Percentiles rank a stretch among this genome's conserved stretches.
phyloP scores from a whole-genome alignment of 2,329 filamentous ascomycete species.

The Xylaria sp. region DNA sequence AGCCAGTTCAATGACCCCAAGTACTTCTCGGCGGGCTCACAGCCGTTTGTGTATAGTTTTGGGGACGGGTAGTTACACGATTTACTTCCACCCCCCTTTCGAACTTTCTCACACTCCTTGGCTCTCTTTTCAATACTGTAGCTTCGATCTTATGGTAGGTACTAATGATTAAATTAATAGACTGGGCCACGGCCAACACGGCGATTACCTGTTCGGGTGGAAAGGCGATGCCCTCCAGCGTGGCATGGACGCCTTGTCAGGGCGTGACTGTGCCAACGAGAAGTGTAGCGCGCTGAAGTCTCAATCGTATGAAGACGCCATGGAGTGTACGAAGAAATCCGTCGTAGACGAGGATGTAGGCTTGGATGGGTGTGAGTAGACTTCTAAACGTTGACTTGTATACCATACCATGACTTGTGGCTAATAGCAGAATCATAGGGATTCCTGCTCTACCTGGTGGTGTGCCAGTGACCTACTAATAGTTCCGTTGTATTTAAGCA shows the following conservation, averaged over 20 bases:
- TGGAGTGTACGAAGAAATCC: conserved; percentile 25
- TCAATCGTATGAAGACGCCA: conserved; percentile 30
- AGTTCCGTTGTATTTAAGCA: conserved; percentile 2
- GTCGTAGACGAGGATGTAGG: conserved; percentile 28
- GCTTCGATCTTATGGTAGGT: not conserved
- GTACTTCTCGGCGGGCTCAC: conserved; percentile 37
- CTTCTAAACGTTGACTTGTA: not conserved
- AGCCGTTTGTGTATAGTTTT: conserved; percentile 53
- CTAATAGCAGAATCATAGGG: conserved; percentile 15
- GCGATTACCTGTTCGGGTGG: conserved; percentile 21
- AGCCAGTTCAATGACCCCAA: conserved; percentile 34
- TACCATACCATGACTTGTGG: not conserved
- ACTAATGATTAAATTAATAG: conserved; percentile 13
- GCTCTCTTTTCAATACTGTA: conserved; percentile 4
- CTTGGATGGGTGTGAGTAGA: conserved; percentile 27
- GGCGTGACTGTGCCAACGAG: conserved; percentile 25
- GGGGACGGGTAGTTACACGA: conserved; percentile 42
- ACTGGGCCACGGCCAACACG: conserved; percentile 25
- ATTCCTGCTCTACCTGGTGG: conserved; percentile 23
- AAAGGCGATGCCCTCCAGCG: too few species aligned
- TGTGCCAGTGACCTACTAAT: conserved; percentile 17
- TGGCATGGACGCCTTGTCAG: conserved; percentile 30
- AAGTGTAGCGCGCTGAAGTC: conserved; percentile 30
- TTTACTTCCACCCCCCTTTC: conserved; percentile 7
- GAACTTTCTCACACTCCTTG: not conserved